A percentile compares a stretch with the other conserved stretches of the same genome.
phyloP scores from a whole-genome alignment of 805 yeast genomes.

The Saccharomycopsis microspora region DNA sequence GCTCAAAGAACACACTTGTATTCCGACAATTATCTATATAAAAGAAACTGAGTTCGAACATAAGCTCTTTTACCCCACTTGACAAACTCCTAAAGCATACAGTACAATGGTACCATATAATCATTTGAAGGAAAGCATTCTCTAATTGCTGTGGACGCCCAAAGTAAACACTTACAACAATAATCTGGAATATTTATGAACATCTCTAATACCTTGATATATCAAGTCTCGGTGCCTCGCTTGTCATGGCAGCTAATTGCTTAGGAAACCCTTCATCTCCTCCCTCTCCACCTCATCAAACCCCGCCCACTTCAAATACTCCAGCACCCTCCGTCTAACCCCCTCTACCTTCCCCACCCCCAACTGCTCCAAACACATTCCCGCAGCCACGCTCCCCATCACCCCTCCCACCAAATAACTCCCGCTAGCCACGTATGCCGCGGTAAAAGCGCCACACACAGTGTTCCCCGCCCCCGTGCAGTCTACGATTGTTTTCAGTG shows the following conservation, averaged over 20 bases:
- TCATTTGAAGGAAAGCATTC: too few species aligned
- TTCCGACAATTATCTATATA: too few species aligned
- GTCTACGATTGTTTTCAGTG: conserved; percentile 46
- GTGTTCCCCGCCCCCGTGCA: conserved; percentile 96
- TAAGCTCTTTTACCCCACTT: too few species aligned
- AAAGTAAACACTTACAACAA: too few species aligned
- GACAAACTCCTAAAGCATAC: too few species aligned
- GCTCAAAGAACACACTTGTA: too few species aligned
- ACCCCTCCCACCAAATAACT: conserved; percentile 45
- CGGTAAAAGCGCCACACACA: conserved; percentile 69
- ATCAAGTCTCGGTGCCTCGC: too few species aligned
- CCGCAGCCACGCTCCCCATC: conserved; percentile 70
- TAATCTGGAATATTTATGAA: too few species aligned
- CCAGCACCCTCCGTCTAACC: conserved; percentile 32
- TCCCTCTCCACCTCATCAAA: conserved; percentile 12
- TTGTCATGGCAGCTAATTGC: not conserved
- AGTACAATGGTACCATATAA: too few species aligned
- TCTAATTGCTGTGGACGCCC: too few species aligned
- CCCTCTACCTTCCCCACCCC: conserved; percentile 49
- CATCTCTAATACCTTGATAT: too few species aligned
- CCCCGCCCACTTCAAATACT: conserved; percentile 24
- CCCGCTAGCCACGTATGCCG: conserved; percentile 41
- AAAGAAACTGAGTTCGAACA: too few species aligned
- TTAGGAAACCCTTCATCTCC: not conserved
- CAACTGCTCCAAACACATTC: conserved; percentile 66